Base-by-base conservation (phyloP, 2,329 filamentous ascomycete genomes). In the Clarireedia hainanense region DNA sequence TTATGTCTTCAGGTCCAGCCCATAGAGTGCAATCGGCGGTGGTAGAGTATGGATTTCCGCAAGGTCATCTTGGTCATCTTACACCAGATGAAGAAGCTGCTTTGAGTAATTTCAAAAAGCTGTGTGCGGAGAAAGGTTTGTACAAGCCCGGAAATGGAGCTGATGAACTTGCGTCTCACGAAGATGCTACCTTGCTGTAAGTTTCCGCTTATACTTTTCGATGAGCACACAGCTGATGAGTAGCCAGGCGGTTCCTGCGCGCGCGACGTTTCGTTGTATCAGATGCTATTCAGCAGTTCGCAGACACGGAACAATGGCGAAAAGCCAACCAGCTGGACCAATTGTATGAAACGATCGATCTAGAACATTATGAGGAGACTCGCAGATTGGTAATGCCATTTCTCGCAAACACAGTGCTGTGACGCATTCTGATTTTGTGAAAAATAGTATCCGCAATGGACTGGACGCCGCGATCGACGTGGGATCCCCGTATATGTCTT, bases 401-500 rank as follows among this genome's bases (percentile, higher is more conserved):
- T 45, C 58, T 47, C 9, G 20, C 5, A 37, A 34, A 12, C 30
- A 34, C 9, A 34, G 30, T 12, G 30, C 9, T 34, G 30, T 34
- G 30, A 12, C 24, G 17, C 34, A 9, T 4, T 37, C 57, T 58
- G 63, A 62, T 53, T 53, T 46, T 43, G 37, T 55, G 46, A 45
- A 56, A 46, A 37, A 42, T 66, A 91, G 87, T 96, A 96, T 68
- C 91, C 91, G 24, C 90, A 96, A 82, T 96, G 91, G 88, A 95
- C 89, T 20, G 92, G 92, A 55, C 87, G 91, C 62, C 83, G 91
- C 63, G 92, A 96, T 73, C 87, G 84, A 64, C 87, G 91, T 64
- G 92, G 92, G 63, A 96, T 96, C 60, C 92, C 92, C 6, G 80
- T 96, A 64, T 96, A 94, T 72, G 81, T 96, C 58, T 96, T 88